Conservation (phyloP, 2,329 filamentous ascomycete genomes). For the Verticillium nonalfalfae region DNA sequence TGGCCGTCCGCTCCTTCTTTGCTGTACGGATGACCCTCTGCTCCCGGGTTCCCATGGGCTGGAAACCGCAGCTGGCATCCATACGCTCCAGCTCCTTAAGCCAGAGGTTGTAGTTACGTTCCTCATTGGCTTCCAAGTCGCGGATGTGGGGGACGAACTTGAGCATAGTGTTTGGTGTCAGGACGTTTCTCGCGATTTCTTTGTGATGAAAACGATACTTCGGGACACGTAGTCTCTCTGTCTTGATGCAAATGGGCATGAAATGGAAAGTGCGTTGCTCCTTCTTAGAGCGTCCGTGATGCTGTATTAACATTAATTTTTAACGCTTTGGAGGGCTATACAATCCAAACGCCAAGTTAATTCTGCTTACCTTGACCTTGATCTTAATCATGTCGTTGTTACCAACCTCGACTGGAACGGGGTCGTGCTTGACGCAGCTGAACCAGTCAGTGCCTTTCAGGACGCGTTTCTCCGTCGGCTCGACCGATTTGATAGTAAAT, state of each 20-base stretch:
- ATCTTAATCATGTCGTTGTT: constrained; percentile 36
- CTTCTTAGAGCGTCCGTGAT: constrained; percentile 35
- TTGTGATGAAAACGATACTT: constrained; percentile 54
- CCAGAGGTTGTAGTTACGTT: constrained; percentile 48
- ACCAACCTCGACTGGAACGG: constrained; percentile 20
- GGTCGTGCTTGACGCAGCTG: constrained; percentile 30
- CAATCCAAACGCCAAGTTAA: too few species aligned
- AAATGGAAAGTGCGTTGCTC: constrained; percentile 36
- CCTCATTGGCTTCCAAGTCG: constrained; percentile 51
- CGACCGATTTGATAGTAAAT: constrained; percentile 38
- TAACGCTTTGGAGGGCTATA: background rate
- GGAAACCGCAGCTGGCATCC: constrained; percentile 51
- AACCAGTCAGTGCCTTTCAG: constrained; percentile 41
- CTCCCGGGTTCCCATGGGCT: constrained; percentile 39
- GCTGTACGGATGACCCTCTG: constrained; percentile 43
- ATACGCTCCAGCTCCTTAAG: constrained; percentile 51
- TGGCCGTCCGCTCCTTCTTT: constrained; percentile 44
- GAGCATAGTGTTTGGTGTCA: constrained; percentile 54
- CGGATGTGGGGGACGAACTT: constrained; percentile 54
- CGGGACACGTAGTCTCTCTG: constrained; percentile 46
- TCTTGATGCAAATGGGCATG: constrained; percentile 38
- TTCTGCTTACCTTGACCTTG: constrained; percentile 39
- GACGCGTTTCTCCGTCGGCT: constrained; percentile 30
- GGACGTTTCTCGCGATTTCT: constrained; percentile 52
- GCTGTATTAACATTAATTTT: constrained; percentile 21